Evolutionary conservation across 495 filamentous ascomycete species (phyloP), one percentile per base, ranked within the genome.

Genomic region (Lasiosphaeria miniovina): DNA sequence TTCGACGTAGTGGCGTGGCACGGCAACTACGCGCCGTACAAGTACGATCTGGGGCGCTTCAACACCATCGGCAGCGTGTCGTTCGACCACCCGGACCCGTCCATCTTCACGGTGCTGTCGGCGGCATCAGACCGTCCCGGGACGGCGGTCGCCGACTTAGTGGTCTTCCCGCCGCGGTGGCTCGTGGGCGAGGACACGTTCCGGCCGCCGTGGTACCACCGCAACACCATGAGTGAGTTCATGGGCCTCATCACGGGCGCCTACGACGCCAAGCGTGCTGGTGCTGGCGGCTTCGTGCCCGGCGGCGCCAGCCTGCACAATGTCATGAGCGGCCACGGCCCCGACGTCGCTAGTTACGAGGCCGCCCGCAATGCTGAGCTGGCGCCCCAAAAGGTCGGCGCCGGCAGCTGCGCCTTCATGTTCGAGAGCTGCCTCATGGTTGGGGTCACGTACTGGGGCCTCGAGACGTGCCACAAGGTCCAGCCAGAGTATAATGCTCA

Each of bases 1-100:
- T 95, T 93, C 64, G 89, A 95, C 63, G 81, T 95, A 1, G 90
- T 92, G 7, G 88, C 88, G 17, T 95, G 90, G 90, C 89, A 93
- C 65, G 86, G 87, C 51, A 77, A 76, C 64, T 92, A 91, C 71
- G 89, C 89, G 66, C 90, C 90, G 0, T 93, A 86, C 82, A 95
- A 95, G 69, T 94, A 95, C 76, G 90, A 93, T 70, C 82, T 95
- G 1, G 87, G 83, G 4, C 83, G 87, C 50, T 95, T 93, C 81
- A 89, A 85, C 74, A 86, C 86, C 49, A 84, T 93, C 36, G 89
- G 88, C 55, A 84, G 78, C 43, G 83, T 90, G 61, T 87, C 82
- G 14, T 90, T 80, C 64, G 90, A 95, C 72, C 90, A 94, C 65
- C 87, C 87, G 1, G 90, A 95, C 69, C 90, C 90, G 8, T 86